A percentile compares a stretch with the other conserved stretches of the same genome.
These are phyloP conservation scores for Ophiostoma piceae DNA, from an alignment of 2,329 filamentous ascomycete genomes.

Conservation along the genomic window DNA sequence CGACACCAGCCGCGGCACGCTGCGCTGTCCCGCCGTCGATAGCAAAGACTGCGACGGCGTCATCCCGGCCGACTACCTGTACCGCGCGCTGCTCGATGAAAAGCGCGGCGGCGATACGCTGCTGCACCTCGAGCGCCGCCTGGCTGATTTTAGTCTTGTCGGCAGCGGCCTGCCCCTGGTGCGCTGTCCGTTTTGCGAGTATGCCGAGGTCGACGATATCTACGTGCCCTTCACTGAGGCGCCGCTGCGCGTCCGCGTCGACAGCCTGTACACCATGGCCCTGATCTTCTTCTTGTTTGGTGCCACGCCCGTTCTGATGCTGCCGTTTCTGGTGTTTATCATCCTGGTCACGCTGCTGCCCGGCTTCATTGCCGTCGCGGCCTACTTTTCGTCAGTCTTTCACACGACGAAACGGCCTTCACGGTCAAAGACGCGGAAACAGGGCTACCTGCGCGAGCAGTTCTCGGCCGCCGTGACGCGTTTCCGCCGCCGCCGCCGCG, in stretches of 20 bases:
- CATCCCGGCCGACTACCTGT: slow-evolving; percentile 64
- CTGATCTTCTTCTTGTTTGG: slow-evolving; percentile 51
- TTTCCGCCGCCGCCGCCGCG: slow-evolving; percentile 63
- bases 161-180: slow-evolving; percentile 70
- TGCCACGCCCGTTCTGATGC: slow-evolving; percentile 52
- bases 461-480: slow-evolving; percentile 59
- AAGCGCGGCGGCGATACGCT: slow-evolving; percentile 67
- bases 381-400: background rate
- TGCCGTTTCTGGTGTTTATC: slow-evolving; percentile 43
- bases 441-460: slow-evolving; percentile 38
- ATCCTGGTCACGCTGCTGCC: slow-evolving; percentile 36
- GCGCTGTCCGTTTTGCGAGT: slow-evolving; percentile 84
- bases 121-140: slow-evolving; percentile 69
- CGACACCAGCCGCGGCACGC: slow-evolving; percentile 63
- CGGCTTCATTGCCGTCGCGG: slow-evolving; percentile 37
- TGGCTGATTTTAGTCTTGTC: slow-evolving; percentile 69
- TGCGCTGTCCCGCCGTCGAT: slow-evolving; percentile 77
- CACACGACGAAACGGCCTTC: background rate
- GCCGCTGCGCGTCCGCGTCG: slow-evolving; percentile 52
- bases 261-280: slow-evolving; percentile 44
- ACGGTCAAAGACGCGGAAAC: background rate
- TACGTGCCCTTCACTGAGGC: slow-evolving; percentile 56
- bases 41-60: slow-evolving; percentile 66
- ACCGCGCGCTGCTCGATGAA: slow-evolving; percentile 64
- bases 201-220: slow-evolving; percentile 79